Evolutionary conservation across 2,329 filamentous ascomycete species (phyloP).

Genomic region (Clonostachys sp.): DNA sequence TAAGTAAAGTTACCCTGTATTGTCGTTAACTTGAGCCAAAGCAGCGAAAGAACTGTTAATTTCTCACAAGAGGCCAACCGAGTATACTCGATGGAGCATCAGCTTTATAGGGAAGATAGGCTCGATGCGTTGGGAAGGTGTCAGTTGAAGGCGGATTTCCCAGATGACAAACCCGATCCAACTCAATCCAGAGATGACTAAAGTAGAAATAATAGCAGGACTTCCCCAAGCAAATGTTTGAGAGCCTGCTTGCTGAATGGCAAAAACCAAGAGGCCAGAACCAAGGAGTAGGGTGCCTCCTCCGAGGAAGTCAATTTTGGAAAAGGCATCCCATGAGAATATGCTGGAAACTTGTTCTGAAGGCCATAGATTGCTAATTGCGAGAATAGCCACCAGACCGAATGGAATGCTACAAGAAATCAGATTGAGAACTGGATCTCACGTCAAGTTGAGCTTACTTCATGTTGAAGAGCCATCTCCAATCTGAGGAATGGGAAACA

Average conservation of each 20-base stretch:
- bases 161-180: constrained; percentile 45
- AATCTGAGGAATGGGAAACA: constrained; percentile 46
- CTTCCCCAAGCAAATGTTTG: constrained; percentile 46
- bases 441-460: constrained; percentile 36
- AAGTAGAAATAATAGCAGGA: constrained; percentile 40
- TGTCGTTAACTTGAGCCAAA: constrained; percentile 6
- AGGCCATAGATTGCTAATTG: constrained; percentile 42
- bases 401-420: constrained; percentile 36
- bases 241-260: constrained; percentile 51
- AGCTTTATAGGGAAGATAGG: constrained; percentile 51
- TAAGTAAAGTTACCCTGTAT: constrained; percentile 48
- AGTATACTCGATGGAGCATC: constrained; percentile 42
- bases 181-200: constrained; percentile 40
- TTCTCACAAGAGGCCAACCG: constrained; percentile 43
- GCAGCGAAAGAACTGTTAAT: neutral
- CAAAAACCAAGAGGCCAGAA: constrained; percentile 49
- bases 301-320: constrained; percentile 47
- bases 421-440: constrained; percentile 1
- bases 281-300: constrained; percentile 43
- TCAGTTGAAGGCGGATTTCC: constrained; percentile 39
- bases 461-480: constrained; percentile 59
- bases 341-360: constrained; percentile 24
- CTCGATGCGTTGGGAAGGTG: constrained; percentile 33
- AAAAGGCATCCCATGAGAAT: constrained; percentile 34
- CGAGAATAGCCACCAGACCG: constrained; percentile 37